phyloP scores from a whole-genome alignment of 2,329 filamentous ascomycete species.

The Fusarium concolor region DNA sequence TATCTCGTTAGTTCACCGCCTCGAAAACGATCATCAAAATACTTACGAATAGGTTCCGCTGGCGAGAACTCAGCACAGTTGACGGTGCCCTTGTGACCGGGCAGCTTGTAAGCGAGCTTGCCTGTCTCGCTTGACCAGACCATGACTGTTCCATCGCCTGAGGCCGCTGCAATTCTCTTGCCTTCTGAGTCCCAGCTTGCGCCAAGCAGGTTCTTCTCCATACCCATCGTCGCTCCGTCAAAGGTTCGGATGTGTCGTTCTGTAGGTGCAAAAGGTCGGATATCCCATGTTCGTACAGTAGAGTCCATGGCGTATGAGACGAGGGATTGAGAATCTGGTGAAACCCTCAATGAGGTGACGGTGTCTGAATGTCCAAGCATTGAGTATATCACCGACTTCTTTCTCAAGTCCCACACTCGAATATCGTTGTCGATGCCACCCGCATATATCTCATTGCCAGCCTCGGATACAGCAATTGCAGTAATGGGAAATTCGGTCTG shows the following conservation, averaged over 20 bases:
- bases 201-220: conserved; percentile 91
- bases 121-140: conserved; percentile 92
- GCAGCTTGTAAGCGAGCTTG: conserved; percentile 93
- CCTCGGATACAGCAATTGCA: conserved; percentile 89
- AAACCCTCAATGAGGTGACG: conserved; percentile 89
- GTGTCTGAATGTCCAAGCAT: conserved; percentile 93
- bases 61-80: conserved; percentile 95
- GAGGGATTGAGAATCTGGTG: conserved; percentile 89
- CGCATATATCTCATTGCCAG: conserved; percentile 94
- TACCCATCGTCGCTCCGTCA: conserved; percentile 86
- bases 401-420: conserved; percentile 95
- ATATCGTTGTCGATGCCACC: conserved; percentile 98
- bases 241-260: conserved; percentile 88
- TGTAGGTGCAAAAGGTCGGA: conserved; percentile 90
- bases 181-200: conserved; percentile 91
- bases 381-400: conserved; percentile 87
- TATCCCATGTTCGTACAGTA: conserved; percentile 95
- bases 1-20: conserved; percentile 52
- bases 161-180: conserved; percentile 87
- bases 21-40: background rate
- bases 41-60: conserved; percentile 87
- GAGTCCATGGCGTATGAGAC: conserved; percentile 95
- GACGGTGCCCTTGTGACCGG: conserved; percentile 93
- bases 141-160: conserved; percentile 89
- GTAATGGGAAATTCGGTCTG: conserved; percentile 94